These are phyloP conservation scores for Wickerhamiella hasegawae DNA, from an alignment of 805 yeast genomes.

Conservation along the genomic window DNA sequence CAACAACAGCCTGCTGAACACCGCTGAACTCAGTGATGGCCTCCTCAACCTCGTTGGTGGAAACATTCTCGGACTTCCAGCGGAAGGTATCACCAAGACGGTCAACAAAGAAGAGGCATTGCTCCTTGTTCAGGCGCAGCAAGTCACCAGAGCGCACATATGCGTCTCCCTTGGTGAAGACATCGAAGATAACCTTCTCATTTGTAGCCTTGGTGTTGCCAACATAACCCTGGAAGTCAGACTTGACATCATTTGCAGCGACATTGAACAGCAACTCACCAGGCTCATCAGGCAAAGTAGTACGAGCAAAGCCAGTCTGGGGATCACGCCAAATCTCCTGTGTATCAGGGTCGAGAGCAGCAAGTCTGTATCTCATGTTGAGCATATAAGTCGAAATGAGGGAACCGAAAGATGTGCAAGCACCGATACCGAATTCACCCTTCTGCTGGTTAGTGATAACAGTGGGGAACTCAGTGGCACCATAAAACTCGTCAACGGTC, in stretches of 20 bases:
- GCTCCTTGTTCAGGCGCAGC: constrained; percentile 48
- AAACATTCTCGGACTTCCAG: constrained; percentile 93
- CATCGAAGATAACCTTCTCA: constrained; percentile 57
- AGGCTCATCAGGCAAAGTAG: constrained; percentile 45
- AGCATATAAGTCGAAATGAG: constrained; percentile 27
- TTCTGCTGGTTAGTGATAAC: constrained; percentile 69
- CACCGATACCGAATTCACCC: constrained; percentile 74
- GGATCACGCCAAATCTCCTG: constrained; percentile 55
- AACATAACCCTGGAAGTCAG: constrained; percentile 76
- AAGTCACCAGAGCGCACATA: constrained; percentile 85
- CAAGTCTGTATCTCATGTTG: constrained; percentile 37
- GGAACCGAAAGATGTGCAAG: constrained; percentile 64
- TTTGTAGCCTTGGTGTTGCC: constrained; percentile 68
- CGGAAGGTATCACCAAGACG: constrained; percentile 89
- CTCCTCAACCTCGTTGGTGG: constrained; percentile 85
- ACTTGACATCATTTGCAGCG: constrained; percentile 43
- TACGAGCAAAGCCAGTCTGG: constrained; percentile 41
- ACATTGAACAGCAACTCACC: constrained; percentile 80
- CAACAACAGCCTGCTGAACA: constrained; percentile 50
- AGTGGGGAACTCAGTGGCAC: constrained; percentile 84
- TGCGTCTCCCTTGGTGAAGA: constrained; percentile 75
- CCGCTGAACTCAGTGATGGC: constrained; percentile 27
- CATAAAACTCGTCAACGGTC: constrained; percentile 80
- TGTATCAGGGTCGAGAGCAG: constrained; percentile 68
- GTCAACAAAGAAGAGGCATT: constrained; percentile 71